Evolutionary conservation across 2,329 filamentous ascomycete species (phyloP).

Genomic region (Diaporthe batatas): DNA sequence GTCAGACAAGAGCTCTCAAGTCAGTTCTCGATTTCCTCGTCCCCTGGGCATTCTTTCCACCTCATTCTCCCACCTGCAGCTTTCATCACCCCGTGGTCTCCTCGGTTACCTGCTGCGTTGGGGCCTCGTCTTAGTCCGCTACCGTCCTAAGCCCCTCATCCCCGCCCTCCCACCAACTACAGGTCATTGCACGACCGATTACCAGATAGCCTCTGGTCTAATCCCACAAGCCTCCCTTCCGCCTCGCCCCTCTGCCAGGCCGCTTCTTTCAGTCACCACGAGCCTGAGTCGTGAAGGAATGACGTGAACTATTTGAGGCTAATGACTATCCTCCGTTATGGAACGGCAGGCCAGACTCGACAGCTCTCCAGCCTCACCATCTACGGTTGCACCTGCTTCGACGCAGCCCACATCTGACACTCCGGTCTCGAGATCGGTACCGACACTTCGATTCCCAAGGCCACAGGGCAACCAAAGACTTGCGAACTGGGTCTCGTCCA

Average conservation of each 20-base stretch:
- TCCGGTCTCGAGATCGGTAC: constrained; percentile 50
- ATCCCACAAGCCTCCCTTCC: constrained; percentile 8
- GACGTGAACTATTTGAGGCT: constrained; percentile 53
- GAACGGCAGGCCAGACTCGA: constrained; percentile 58
- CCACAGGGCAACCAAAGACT: constrained; percentile 68
- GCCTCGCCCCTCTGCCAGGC: not conserved
- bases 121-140: constrained; percentile 33
- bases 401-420: constrained; percentile 46
- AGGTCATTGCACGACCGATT: constrained; percentile 22
- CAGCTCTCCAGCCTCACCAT: constrained; percentile 41
- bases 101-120: constrained; percentile 30
- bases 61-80: not conserved
- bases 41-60: not conserved
- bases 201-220: constrained; percentile 33
- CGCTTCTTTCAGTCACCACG: not conserved
- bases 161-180: constrained; percentile 25
- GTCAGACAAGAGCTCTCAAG: constrained; percentile 15
- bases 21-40: constrained; percentile 19
- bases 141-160: constrained; percentile 34
- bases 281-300: constrained; percentile 50
- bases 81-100: not conserved
- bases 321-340: constrained; percentile 61
- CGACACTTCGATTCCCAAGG: constrained; percentile 68
- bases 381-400: constrained; percentile 39
- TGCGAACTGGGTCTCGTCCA: constrained; percentile 71